Evolutionary conservation across 495 filamentous ascomycete species (phyloP), one percentile per base, ranked within the genome.

Genomic region (Tuber umbilicatum): DNA sequence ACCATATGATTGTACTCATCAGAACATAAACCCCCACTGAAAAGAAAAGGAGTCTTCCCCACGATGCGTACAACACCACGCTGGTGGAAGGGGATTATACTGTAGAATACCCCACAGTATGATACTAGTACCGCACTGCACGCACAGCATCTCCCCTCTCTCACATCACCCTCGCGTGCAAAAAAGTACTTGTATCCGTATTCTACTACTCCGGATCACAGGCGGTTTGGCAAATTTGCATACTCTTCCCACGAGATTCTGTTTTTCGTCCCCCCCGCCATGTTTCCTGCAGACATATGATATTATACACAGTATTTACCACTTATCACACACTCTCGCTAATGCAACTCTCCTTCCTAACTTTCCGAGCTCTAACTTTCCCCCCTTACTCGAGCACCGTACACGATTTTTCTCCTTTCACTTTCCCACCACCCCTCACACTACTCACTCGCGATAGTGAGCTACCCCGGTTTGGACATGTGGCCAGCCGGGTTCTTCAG

Each of bases 1-100:
- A 47, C 2, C 1, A 6, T 47, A 47, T 43, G 42, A 19, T 43
- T 43, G 42, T 55, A 55, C 3, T 12, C 12, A 55, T 12, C 2
- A 1, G 39, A 40, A 40, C 5, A 45, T 64, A 45, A 70, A 39
- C 47, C 23, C 50, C 71, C 68, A 17, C 47, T 23, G 27, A 19
- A 75, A 70, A 47, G 70, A 74, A 60, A 69, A 55, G 2, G 16
- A 64, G 35, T 64, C 27, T 17, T 35, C 45, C n/a, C 19, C 50
- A 12, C 9, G 9, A n/a, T 55, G 23, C 21, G 10, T 35, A 17
- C 55, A 5, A 10, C 42, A 43, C 0, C 14, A n/a, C 2, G 4
- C 50, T 45, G 9, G n/a, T 14, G 2, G n/a, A 27, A 60, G n/a
- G n/a, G 50, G 27, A 60, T 27, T 10, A 60, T 27, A 23, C 50